These are phyloP conservation scores for Pseudogymnoascus sp. DNA, from an alignment of 2,329 filamentous ascomycete genomes.

Conservation along the genomic window DNA sequence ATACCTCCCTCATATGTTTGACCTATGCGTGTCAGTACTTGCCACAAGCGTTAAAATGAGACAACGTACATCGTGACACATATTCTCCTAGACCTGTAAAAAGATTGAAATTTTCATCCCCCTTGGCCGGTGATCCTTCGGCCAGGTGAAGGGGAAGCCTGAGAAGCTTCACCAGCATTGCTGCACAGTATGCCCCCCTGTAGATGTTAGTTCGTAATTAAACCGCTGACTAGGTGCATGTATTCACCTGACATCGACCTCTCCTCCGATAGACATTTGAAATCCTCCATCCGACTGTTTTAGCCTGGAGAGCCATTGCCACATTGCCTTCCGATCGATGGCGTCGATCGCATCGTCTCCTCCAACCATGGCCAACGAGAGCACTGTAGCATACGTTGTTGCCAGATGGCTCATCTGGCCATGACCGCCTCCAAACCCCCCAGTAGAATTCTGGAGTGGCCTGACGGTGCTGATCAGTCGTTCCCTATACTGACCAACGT, in stretches of 20 bases:
- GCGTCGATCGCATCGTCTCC: conserved; percentile 64
- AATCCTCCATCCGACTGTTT: conserved; percentile 91
- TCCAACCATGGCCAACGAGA: conserved; percentile 71
- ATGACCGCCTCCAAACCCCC: conserved; percentile 90
- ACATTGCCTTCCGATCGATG: conserved; percentile 77
- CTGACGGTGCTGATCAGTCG: conserved; percentile 66
- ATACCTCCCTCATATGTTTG: conserved; percentile 96
- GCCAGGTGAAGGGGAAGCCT: conserved; percentile 75
- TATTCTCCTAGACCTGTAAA: conserved; percentile 69
- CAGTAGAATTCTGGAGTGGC: conserved; percentile 71
- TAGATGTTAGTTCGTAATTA: conserved; percentile 17
- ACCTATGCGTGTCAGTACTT: conserved; percentile 37
- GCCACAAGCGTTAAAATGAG: background rate
- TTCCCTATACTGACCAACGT: conserved; percentile 56
- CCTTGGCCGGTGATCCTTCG: conserved; percentile 58
- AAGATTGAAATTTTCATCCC: conserved; percentile 55
- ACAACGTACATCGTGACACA: conserved; percentile 63
- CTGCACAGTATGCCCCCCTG: conserved; percentile 85
- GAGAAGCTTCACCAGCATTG: conserved; percentile 75
- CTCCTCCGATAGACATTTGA: conserved; percentile 73
- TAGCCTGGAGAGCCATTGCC: conserved; percentile 78
- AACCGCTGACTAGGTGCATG: background rate
- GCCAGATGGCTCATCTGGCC: conserved; percentile 85
- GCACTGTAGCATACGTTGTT: conserved; percentile 74
- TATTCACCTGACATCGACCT: conserved; percentile 79